Conservation (phyloP, 78 protist genomes). For the Trichosphaerium sp. region DNA sequence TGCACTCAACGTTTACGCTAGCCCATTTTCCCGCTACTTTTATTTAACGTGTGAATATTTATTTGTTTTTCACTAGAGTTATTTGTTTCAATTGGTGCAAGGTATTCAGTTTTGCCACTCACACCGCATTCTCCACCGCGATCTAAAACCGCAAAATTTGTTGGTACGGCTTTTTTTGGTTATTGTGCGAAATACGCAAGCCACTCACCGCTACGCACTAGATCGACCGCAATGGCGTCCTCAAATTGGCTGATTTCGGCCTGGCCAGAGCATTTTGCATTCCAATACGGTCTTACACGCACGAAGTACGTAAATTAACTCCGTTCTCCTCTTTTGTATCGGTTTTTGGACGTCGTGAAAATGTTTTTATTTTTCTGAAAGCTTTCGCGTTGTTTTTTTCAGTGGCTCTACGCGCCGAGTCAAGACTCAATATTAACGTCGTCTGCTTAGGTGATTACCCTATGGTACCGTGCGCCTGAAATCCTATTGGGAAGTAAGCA, state of each 20-base stretch:
- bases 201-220: slow-evolving; percentile 28
- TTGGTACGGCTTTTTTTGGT: too few relatives aligned
- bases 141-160: slow-evolving; percentile 92
- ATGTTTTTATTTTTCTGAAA: background rate
- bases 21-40: background rate
- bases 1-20: background rate
- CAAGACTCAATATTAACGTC: too few relatives aligned
- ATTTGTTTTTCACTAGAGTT: slow-evolving; percentile 14
- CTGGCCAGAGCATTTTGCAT: slow-evolving; percentile 86
- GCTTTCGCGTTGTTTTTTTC: background rate
- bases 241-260: slow-evolving; percentile 99
- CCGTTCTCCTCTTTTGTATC: background rate
- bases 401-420: background rate
- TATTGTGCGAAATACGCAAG: background rate
- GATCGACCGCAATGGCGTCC: slow-evolving; percentile 55
- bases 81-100: slow-evolving; percentile 61
- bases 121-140: slow-evolving; percentile 89
- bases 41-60: background rate
- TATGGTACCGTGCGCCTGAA: slow-evolving; percentile 99
- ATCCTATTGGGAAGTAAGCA: slow-evolving; percentile 85
- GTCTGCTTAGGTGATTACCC: slow-evolving; percentile 73
- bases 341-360: background rate
- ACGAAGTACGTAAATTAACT: too few relatives aligned
- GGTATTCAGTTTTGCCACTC: slow-evolving; percentile 84
- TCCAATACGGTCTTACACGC: slow-evolving; percentile 89